phyloP scores from a whole-genome alignment of 2,329 filamentous ascomycete genomes.

The Rhexocercosporidium sp. region DNA sequence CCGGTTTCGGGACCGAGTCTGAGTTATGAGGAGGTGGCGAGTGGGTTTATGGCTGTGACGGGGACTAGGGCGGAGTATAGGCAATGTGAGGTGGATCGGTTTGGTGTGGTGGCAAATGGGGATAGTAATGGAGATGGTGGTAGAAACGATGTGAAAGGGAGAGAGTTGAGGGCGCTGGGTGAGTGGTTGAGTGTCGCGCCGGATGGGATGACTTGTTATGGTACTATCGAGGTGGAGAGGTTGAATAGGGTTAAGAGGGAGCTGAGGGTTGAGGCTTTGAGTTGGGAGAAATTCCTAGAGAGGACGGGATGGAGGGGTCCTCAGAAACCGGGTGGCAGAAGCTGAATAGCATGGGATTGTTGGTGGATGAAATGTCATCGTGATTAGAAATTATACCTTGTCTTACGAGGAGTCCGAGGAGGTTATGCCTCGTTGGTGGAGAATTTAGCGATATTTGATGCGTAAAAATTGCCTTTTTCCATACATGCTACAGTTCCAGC shows the following conservation, averaged over 20 bases:
- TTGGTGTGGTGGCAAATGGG: neutral
- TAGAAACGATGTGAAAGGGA: neutral
- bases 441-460: too few species aligned
- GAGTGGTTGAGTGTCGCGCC: neutral
- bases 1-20: neutral
- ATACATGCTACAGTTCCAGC: too few species aligned
- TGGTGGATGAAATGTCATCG: too few species aligned
- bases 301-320: slow-evolving; percentile 17
- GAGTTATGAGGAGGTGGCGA: neutral
- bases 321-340: too few species aligned
- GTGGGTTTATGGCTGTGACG: neutral
- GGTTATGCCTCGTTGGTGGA: too few species aligned
- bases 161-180: neutral
- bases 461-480: too few species aligned
- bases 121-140: too few species aligned
- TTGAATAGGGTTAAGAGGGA: neutral
- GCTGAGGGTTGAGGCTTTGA: slow-evolving; percentile 3
- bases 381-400: too few species aligned
- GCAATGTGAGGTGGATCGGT: neutral
- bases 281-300: slow-evolving; percentile 15
- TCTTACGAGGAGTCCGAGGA: too few species aligned
- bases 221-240: neutral
- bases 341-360: too few species aligned
- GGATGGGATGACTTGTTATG: neutral
- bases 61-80: neutral